A percentile compares a stretch with the other conserved stretches of the same genome.
Conservation (phyloP, 192 early-diverging fungal genomes). For the Coemansia guatemalensis region DNA sequence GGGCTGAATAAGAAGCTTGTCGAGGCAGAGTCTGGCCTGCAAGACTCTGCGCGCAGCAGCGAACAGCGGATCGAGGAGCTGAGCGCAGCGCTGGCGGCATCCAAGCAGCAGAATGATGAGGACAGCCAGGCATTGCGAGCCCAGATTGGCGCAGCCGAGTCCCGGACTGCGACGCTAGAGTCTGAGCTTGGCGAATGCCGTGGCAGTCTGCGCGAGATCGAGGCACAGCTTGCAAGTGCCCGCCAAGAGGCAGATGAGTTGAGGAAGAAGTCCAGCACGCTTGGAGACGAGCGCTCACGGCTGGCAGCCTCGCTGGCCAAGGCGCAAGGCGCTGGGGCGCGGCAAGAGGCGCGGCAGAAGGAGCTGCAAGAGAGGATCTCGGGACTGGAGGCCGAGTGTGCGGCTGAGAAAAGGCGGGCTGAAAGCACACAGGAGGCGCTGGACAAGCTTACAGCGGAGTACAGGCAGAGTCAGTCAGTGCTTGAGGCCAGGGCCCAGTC, state of each 20-base stretch:
- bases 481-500: not conserved
- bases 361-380: slow-evolving; percentile 24
- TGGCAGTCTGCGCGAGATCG: not conserved
- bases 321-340: slow-evolving; percentile 24
- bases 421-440: slow-evolving; percentile 3
- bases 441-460: slow-evolving; percentile 2
- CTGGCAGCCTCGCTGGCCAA: slow-evolving; percentile 42
- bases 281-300: slow-evolving; percentile 22
- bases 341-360: slow-evolving; percentile 25
- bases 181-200: slow-evolving; percentile 4
- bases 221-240: not conserved
- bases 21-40: not conserved
- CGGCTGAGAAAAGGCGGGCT: slow-evolving; percentile 9
- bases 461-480: not conserved
- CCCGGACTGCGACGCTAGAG: not conserved
- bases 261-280: not conserved
- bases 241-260: not conserved
- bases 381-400: slow-evolving; percentile 2
- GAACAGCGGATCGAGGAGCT: not conserved
- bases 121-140: slow-evolving; percentile 1
- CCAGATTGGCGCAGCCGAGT: not conserved
- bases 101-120: not conserved
- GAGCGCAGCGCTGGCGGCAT: not conserved
- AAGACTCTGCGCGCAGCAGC: not conserved
- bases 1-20: slow-evolving; percentile 10